Conservation (phyloP, 129 eudicot genomes). For the Pittosporum tobira region DNA sequence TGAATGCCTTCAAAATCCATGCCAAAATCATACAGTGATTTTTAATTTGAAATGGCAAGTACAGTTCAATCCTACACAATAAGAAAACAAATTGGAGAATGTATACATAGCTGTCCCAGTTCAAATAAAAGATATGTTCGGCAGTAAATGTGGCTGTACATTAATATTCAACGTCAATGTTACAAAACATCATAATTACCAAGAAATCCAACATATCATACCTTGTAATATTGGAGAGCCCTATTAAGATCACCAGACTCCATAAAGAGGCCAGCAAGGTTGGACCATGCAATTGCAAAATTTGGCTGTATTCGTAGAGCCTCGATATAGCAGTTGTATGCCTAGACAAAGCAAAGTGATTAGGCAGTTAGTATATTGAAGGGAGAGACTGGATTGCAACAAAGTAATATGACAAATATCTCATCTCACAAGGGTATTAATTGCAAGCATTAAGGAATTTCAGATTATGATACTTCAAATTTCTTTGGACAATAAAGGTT, state of each 20-base stretch:
- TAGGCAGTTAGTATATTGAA: background rate
- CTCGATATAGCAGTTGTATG: conserved; percentile 87
- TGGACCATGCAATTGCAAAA: conserved; percentile 97
- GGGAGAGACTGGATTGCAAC: background rate
- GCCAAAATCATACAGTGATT: background rate
- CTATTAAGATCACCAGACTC: conserved; percentile 78
- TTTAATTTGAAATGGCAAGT: background rate
- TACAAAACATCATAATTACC: background rate
- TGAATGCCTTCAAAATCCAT: too few species aligned
- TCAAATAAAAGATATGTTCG: background rate
- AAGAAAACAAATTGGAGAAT: background rate
- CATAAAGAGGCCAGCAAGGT: conserved; percentile 95
- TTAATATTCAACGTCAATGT: background rate
- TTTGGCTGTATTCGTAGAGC: conserved; percentile 87
- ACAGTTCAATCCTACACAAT: too few species aligned
- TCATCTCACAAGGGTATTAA: too few species aligned
- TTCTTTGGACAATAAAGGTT: background rate
- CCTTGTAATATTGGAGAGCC: conserved; percentile 95
- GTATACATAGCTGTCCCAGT: background rate
- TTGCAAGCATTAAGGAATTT: background rate
- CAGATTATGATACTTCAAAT: background rate
- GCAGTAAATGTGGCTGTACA: background rate
- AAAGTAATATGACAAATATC: background rate
- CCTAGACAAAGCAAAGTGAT: conserved; percentile 32
- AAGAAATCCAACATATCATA: conserved; percentile 11